phyloP scores from a whole-genome alignment of 345 rosid species.

The Cardamine occulta region DNA sequence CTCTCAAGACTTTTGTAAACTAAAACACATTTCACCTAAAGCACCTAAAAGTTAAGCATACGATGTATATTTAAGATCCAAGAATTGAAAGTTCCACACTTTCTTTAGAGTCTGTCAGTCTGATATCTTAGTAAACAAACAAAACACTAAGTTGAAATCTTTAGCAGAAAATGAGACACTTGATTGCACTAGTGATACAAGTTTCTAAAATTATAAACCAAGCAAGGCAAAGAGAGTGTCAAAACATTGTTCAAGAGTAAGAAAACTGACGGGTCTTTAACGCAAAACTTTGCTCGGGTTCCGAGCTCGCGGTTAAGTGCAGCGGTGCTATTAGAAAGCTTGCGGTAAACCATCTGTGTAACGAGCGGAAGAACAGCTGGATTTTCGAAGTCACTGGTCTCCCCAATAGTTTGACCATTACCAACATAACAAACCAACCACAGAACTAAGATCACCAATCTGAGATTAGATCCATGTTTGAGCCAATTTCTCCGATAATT shows the following conservation, averaged over 20 bases:
- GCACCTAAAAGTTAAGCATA: background rate
- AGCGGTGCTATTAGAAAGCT: slow-evolving; percentile 62
- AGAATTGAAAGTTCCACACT: background rate
- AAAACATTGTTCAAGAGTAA: slow-evolving; percentile 5
- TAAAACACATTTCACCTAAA: slow-evolving; percentile 5
- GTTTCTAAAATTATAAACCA: slow-evolving; percentile 3
- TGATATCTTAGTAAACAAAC: slow-evolving; percentile 12
- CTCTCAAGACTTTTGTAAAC: slow-evolving; percentile 19
- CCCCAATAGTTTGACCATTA: slow-evolving; percentile 55
- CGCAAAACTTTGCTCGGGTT: slow-evolving; percentile 63
- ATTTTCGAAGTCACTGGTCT: slow-evolving; percentile 49
- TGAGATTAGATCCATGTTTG: slow-evolving; percentile 45
- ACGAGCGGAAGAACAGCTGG: slow-evolving; percentile 59
- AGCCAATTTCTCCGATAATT: slow-evolving; percentile 39
- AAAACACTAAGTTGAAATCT: background rate
- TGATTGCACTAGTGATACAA: background rate
- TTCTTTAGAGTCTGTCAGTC: background rate
- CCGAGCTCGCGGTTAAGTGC: slow-evolving; percentile 55
- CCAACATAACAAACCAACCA: slow-evolving; percentile 46
- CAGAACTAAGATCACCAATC: slow-evolving; percentile 49
- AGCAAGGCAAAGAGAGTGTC: background rate
- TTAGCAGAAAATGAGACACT: background rate
- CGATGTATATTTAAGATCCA: background rate
- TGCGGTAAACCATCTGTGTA: slow-evolving; percentile 52
- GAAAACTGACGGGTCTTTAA: slow-evolving; percentile 69